These are phyloP conservation scores for Astragalus glycyphyllos DNA, from an alignment of 306 rosid genomes.

Conservation along the genomic window DNA sequence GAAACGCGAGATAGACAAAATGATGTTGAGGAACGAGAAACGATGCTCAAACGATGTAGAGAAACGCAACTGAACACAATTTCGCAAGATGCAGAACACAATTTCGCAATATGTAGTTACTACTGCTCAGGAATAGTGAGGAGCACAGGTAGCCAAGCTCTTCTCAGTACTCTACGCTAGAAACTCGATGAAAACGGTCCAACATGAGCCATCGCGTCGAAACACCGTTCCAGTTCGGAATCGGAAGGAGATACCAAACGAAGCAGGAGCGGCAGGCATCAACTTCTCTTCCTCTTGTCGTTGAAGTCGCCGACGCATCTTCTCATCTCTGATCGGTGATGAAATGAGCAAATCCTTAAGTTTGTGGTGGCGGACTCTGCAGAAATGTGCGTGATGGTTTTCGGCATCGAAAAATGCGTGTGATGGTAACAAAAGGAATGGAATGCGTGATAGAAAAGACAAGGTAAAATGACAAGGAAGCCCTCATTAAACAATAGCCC, in stretches of 20 bases:
- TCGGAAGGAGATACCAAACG: slow-evolving; percentile 13
- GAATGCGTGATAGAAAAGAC: no score
- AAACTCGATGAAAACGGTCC: slow-evolving; percentile 60
- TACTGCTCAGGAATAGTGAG: slow-evolving; percentile 81
- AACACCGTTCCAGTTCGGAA: slow-evolving; percentile 33
- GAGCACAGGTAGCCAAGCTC: slow-evolving; percentile 87
- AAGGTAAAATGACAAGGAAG: no score
- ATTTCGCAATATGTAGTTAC: no score
- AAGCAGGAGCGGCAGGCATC: slow-evolving; percentile 34
- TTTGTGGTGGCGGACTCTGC: slow-evolving; percentile 65
- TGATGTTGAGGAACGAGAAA: no score
- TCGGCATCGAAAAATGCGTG: no score
- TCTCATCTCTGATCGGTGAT: slow-evolving; percentile 61
- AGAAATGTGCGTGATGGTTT: no score
- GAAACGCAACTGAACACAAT: no score
- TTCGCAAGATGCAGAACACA: no score
- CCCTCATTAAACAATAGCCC: no score
- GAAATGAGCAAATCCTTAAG: slow-evolving; percentile 80
- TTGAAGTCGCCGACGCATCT: slow-evolving; percentile 33
- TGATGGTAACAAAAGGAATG: no score
- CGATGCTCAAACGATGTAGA: no score
- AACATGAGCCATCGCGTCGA: slow-evolving; percentile 46
- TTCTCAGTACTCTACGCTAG: slow-evolving; percentile 67
- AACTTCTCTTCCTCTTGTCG: slow-evolving; percentile 41
- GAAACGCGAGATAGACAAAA: no score